Base-by-base conservation (phyloP, 1,284 basidiomycete species). In the Coniferiporia sulphurascens region DNA sequence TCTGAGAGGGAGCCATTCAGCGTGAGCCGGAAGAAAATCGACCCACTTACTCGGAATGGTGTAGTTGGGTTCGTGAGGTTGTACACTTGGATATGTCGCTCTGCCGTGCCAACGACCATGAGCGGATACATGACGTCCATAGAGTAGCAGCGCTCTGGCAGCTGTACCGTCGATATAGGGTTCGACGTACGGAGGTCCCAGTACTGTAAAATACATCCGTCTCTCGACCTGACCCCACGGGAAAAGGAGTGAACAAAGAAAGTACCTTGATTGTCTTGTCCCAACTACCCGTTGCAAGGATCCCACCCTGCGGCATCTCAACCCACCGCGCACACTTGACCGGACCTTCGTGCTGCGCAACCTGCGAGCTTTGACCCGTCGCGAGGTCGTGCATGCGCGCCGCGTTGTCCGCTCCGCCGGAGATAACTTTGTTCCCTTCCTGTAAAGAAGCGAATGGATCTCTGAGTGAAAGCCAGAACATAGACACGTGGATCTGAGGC, bases 81-180 rank as follows among this genome's bases (percentile, higher is more conserved):
- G 78, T 86, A 91, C 56, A 97, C 88, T 69, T 93, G 86, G 59
- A 98, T 86, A 70, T 95, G 87, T 34, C 93, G 83, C 65, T 95
- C 94, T 13, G 95, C 96, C 6, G 93, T 96, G n/a, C 91, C 96
- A 38, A 95, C 91, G 34, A 97, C 94, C 76, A 96, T 83, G n/a
- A 95, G 78, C 0, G 91, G 91, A 68, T 88, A 91, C 59, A 83
- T 82, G 13, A 90, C 85, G 67, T 96, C 93, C 78, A 93, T 85
- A 12, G 84, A 85, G 71, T 98, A 98, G 68, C 92, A 93, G 61
- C 94, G 82, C 65, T 98, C 95, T 1, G 92, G 90, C 15, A 98
- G 81, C 62, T 84, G 80, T 3, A 97, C 85, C 2, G 83, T 85
- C 15, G 86, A 88, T 3, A 95, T 80, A 0, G 94, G 89, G 55